A percentile compares a stretch with the other conserved stretches of the same genome.
These are phyloP conservation scores for Linanthus parryae DNA, from an alignment of 148 eudicot species.

Conservation along the genomic window DNA sequence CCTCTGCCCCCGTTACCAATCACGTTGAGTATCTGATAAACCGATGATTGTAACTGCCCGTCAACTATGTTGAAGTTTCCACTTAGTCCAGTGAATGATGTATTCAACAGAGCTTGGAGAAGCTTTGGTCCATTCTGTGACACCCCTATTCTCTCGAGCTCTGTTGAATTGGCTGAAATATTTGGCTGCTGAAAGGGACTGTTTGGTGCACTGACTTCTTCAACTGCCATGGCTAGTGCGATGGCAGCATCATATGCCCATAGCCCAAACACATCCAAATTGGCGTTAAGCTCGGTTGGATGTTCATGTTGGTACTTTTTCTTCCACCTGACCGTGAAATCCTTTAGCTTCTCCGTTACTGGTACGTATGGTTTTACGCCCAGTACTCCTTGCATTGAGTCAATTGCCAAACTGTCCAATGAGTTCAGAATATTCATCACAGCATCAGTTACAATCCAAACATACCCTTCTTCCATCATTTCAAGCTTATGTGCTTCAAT, in stretches of 20 bases:
- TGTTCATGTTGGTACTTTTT: constrained; percentile 7
- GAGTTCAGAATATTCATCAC: constrained; percentile 14
- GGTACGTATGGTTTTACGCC: constrained; percentile 1
- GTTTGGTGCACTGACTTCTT: neutral
- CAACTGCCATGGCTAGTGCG: constrained; percentile 8
- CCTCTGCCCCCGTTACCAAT: constrained; percentile 6
- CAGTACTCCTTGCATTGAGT: constrained; percentile 8
- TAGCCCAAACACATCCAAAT: constrained; percentile 12
- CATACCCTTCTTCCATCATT: constrained; percentile 24
- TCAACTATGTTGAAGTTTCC: constrained; percentile 5
- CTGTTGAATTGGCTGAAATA: neutral
- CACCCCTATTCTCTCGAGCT: neutral
- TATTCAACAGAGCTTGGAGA: neutral
- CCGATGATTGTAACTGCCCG: constrained; percentile 4
- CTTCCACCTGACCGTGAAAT: constrained; percentile 19
- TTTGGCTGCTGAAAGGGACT: neutral
- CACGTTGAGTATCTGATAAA: constrained; percentile 1
- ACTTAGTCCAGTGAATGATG: constrained; percentile 2
- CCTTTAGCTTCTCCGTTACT: constrained; percentile 4
- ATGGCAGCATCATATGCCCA: constrained; percentile 8
- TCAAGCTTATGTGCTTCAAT: constrained; percentile 10
- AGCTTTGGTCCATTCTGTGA: constrained; percentile 2
- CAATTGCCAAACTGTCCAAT: constrained; percentile 1
- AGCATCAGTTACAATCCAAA: constrained; percentile 24
- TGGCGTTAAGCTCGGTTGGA: neutral